Evolutionary conservation across 176 grass and related monocot species (phyloP).

Genomic region (Musa acuminata): DNA sequence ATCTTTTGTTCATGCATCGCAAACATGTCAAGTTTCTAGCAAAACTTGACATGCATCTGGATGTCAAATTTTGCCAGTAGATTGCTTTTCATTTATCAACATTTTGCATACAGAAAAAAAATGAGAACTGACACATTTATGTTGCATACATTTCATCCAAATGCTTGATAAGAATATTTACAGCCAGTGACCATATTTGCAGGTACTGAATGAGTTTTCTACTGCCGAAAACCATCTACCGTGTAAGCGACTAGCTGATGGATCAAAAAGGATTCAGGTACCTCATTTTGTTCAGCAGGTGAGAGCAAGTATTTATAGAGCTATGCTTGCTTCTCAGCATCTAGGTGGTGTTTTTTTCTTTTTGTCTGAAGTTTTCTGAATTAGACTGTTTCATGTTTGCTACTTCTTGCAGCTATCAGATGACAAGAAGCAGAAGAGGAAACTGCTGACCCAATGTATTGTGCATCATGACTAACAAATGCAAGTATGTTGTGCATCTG

Average conservation of each 20-base stretch:
- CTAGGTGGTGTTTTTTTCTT: too few species aligned
- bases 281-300: conserved; percentile 48
- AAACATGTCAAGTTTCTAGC: too few species aligned
- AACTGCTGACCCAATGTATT: conserved; percentile 21
- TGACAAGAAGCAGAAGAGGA: conserved; percentile 28
- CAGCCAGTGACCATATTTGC: conserved; percentile 12
- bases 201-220: conserved; percentile 76
- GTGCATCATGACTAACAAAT: conserved; percentile 35
- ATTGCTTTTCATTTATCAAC: too few species aligned
- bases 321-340: too few species aligned
- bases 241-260: conserved; percentile 66
- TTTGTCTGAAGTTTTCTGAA: too few species aligned
- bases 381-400: too few species aligned
- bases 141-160: too few species aligned
- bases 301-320: not conserved
- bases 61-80: too few species aligned
- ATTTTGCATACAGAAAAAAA: too few species aligned
- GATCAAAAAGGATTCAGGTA: conserved; percentile 76
- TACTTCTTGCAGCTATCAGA: conserved; percentile 19
- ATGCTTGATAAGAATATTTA: not conserved
- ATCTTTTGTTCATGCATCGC: not conserved
- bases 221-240: conserved; percentile 20
- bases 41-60: too few species aligned
- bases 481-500: not conserved
- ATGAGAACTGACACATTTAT: not conserved